Percentiles rank a stretch among this genome's conserved stretches.
These are phyloP conservation scores for Gossypium rotundifolium DNA, from an alignment of 345 rosid genomes.

Conservation along the genomic window DNA sequence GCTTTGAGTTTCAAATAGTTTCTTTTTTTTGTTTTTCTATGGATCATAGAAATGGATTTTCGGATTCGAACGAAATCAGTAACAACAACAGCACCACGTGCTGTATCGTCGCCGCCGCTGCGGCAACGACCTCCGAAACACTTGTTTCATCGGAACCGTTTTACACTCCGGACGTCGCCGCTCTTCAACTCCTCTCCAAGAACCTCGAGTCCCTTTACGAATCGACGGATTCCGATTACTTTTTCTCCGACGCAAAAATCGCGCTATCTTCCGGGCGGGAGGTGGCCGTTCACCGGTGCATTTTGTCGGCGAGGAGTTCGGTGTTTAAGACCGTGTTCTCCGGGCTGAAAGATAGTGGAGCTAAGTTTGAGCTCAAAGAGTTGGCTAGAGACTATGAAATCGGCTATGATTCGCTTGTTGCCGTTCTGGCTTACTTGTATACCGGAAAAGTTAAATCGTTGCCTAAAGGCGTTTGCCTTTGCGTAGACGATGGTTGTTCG, in stretches of 20 bases:
- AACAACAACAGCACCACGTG: conserved; percentile 46
- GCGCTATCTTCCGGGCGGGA: conserved; percentile 41
- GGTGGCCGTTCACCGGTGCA: conserved; percentile 68
- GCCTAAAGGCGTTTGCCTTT: conserved; percentile 38
- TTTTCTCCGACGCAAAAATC: conserved; percentile 64
- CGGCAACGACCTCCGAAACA: conserved; percentile 11
- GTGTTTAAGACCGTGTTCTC: conserved; percentile 45
- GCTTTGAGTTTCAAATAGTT: neutral
- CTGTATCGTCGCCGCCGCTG: conserved; percentile 21
- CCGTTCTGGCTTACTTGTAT: conserved; percentile 58
- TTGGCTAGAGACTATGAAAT: conserved; percentile 48
- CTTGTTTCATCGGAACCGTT: conserved; percentile 10
- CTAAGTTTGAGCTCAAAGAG: conserved; percentile 48
- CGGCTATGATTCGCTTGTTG: conserved; percentile 45
- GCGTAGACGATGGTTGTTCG: conserved; percentile 56
- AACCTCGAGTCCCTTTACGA: conserved; percentile 47
- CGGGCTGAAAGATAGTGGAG: conserved; percentile 29
- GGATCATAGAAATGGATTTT: conserved; percentile 43
- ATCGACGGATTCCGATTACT: conserved; percentile 29
- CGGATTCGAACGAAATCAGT: conserved; percentile 55
- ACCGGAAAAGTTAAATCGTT: conserved; percentile 58
- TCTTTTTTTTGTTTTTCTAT: conserved; percentile 9
- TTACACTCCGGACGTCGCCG: conserved; percentile 30
- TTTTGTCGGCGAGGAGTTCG: conserved; percentile 55
- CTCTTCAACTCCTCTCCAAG: conserved; percentile 50